These are phyloP conservation scores for Coccomyxa sp. DNA, from an alignment of 139 green algal species.

Conservation along the genomic window DNA sequence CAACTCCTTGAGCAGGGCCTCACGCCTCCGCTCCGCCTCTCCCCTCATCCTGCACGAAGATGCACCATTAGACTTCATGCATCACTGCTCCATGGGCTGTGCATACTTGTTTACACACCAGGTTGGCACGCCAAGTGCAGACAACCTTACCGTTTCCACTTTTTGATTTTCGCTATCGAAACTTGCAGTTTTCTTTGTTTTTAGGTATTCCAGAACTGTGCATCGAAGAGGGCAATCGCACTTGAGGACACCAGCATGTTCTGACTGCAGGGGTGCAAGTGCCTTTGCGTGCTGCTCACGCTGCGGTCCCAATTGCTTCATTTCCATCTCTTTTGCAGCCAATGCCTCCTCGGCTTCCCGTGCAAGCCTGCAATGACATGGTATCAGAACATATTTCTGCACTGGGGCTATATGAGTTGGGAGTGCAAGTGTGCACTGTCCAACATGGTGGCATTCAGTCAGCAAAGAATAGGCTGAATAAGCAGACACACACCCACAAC, in stretches of 20 bases:
- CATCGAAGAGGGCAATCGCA: neutral
- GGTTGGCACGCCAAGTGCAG: neutral
- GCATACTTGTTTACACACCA: neutral
- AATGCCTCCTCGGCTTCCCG: neutral
- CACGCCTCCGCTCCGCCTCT: neutral
- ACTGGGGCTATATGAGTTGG: neutral
- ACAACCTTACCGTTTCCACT: neutral
- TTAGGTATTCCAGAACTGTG: neutral
- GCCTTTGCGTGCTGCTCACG: neutral
- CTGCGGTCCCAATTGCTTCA: neutral
- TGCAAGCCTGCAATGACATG: neutral
- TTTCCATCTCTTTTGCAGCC: neutral
- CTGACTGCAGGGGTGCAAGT: neutral
- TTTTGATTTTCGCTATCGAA: neutral
- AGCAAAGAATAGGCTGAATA: neutral
- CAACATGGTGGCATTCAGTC: neutral
- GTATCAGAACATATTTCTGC: neutral
- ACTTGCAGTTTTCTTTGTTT: neutral
- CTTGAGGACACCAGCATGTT: neutral
- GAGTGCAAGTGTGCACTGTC: neutral
- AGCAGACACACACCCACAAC: neutral
- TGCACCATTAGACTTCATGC: neutral
- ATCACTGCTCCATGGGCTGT: neutral
- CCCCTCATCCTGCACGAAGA: neutral
- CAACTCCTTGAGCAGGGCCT: neutral